phyloP scores from a whole-genome alignment of 257 asterid species.

The Jasminum sambac region DNA sequence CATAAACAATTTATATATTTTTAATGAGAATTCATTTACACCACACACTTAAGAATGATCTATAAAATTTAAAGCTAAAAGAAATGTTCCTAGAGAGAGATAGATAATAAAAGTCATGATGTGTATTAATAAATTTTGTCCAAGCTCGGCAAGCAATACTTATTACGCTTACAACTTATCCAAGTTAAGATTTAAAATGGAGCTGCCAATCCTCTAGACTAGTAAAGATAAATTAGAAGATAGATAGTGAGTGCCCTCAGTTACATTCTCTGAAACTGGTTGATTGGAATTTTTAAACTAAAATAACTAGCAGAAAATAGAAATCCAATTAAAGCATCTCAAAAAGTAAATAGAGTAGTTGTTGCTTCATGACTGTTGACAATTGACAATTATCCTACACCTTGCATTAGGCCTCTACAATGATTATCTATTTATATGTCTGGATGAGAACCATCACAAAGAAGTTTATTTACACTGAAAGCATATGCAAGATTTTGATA shows the following conservation, averaged over 20 bases:
- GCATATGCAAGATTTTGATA: neutral
- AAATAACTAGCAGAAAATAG: neutral
- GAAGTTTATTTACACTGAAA: too few species aligned
- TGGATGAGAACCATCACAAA: neutral
- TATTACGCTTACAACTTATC: too few species aligned
- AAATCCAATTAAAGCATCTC: neutral
- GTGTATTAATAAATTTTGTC: too few species aligned
- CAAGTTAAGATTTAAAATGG: too few species aligned
- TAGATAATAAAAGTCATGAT: too few species aligned
- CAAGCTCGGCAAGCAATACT: too few species aligned
- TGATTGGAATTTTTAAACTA: neutral
- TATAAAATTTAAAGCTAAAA: too few species aligned
- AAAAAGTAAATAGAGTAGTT: neutral
- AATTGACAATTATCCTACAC: neutral
- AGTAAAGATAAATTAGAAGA: neutral
- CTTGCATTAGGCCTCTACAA: neutral
- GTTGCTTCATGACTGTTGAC: neutral
- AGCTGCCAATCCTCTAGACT: neutral
- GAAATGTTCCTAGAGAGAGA: too few species aligned
- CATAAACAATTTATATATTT: too few species aligned
- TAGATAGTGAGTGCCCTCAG: too few species aligned
- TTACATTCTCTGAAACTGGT: too few species aligned
- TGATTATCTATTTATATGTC: neutral
- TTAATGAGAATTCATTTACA: neutral
- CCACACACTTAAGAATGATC: neutral